Percentiles rank a stretch among this genome's conserved stretches.
These are phyloP conservation scores for Talaromyces funiculosus DNA, from an alignment of 2,329 filamentous ascomycete genomes.

Conservation along the genomic window DNA sequence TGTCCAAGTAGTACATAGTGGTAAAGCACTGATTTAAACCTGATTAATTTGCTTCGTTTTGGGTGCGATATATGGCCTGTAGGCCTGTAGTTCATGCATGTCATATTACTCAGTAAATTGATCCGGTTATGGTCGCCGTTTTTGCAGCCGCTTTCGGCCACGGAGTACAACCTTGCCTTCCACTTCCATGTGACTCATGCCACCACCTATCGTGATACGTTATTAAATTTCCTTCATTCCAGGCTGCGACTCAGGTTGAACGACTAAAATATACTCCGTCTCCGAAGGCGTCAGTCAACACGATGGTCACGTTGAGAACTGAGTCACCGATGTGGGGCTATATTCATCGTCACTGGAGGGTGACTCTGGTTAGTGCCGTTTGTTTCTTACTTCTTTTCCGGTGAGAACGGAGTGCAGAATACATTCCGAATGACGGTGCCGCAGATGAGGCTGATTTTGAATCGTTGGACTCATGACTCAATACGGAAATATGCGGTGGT, in stretches of 20 bases:
- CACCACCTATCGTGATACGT: not conserved
- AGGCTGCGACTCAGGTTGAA: slow-evolving; percentile 1
- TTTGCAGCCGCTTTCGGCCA: not conserved
- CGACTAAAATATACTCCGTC: not conserved
- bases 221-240: not conserved
- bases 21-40: not conserved
- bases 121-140: not conserved
- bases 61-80: not conserved
- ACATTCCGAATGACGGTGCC: not conserved
- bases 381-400: not conserved
- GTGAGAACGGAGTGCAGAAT: not conserved
- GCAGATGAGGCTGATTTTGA: not conserved
- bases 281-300: not conserved
- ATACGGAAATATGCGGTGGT: not conserved
- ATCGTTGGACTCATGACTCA: not conserved
- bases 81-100: not conserved
- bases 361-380: not conserved
- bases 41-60: slow-evolving; percentile 3
- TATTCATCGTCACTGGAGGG: not conserved
- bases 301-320: not conserved
- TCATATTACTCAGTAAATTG: not conserved
- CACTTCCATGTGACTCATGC: not conserved
- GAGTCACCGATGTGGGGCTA: not conserved
- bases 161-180: not conserved
- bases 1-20: no score